Percentiles rank a stretch among this genome's conserved stretches.
phyloP scores from a whole-genome alignment of 208 protist genomes.

The Crithidia mellificae region DNA sequence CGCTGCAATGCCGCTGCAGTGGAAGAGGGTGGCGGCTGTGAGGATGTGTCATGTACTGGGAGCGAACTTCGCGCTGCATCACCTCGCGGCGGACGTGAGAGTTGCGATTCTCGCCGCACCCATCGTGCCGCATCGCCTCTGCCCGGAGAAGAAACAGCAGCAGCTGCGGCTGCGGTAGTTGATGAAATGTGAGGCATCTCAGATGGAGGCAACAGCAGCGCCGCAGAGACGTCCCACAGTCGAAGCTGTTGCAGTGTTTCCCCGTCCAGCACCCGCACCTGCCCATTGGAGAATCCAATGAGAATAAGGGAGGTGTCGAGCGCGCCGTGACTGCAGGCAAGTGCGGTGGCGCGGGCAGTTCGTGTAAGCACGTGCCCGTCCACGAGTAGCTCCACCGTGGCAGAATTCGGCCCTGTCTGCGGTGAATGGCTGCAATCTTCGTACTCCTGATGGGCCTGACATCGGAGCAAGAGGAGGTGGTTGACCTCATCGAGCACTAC shows the following conservation, averaged over 20 bases:
- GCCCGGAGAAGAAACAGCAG: too few relatives aligned
- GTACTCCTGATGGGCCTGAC: neutral
- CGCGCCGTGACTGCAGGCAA: constrained; percentile 42
- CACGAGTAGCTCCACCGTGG: constrained; percentile 35
- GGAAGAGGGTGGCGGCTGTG: neutral
- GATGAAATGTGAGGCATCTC: too few relatives aligned
- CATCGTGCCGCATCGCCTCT: neutral
- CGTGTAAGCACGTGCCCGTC: constrained; percentile 66
- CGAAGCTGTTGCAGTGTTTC: constrained; percentile 42
- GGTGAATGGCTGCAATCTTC: neutral
- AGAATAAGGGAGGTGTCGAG: constrained; percentile 43
- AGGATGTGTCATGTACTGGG: too few relatives aligned
- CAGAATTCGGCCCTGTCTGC: too few relatives aligned
- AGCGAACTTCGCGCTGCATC: too few relatives aligned
- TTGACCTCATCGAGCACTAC: constrained; percentile 30
- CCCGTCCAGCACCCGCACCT: constrained; percentile 59
- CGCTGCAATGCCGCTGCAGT: neutral
- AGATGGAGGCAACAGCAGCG: neutral
- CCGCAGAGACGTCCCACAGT: constrained; percentile 13
- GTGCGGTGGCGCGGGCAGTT: constrained; percentile 30
- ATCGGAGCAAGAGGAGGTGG: constrained; percentile 27
- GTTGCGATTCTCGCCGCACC: neutral
- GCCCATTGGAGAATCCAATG: constrained; percentile 61
- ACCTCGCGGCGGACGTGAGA: neutral
- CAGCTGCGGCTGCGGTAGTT: neutral